A percentile compares a stretch with the other conserved stretches of the same genome.
Conservation (phyloP, 2,329 filamentous ascomycete species). For the Clarireedia sp. region DNA sequence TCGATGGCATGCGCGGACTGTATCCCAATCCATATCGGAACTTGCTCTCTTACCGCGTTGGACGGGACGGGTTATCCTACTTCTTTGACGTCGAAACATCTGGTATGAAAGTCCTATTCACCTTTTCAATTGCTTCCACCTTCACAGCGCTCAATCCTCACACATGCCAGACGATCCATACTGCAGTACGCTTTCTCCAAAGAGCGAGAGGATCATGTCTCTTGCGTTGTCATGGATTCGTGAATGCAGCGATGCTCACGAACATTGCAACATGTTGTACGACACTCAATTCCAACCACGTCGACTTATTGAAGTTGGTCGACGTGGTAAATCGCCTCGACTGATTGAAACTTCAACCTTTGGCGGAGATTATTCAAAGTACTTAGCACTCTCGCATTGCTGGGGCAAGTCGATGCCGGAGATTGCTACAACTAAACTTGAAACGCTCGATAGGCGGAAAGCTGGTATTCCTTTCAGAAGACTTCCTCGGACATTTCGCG, state of each 20-base stretch:
- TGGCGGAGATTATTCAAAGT: background rate
- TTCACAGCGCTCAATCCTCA: background rate
- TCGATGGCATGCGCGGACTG: background rate
- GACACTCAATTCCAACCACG: constrained; percentile 11
- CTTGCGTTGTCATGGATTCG: constrained; percentile 12
- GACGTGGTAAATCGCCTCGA: constrained; percentile 1
- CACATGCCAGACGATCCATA: constrained; percentile 2
- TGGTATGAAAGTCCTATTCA: constrained; percentile 3
- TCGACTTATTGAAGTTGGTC: constrained; percentile 13
- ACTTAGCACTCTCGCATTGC: constrained; percentile 11
- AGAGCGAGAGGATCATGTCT: background rate
- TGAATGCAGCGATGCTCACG: constrained; percentile 9
- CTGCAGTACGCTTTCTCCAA: constrained; percentile 8
- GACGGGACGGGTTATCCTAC: background rate
- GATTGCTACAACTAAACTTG: constrained; percentile 3
- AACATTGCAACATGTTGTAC: constrained; percentile 10
- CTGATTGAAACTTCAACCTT: constrained; percentile 1
- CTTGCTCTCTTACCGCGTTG: constrained; percentile 8
- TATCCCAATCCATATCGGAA: background rate
- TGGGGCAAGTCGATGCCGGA: constrained; percentile 10
- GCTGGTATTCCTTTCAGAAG: constrained; percentile 3
- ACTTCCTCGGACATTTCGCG: constrained; percentile 3
- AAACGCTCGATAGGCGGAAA: constrained; percentile 4
- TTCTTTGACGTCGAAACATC: constrained; percentile 11
- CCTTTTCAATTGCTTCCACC: background rate